A percentile compares a stretch with the other conserved stretches of the same genome.
These are phyloP conservation scores for Scedosporium boydii DNA, from an alignment of 2,329 filamentous ascomycete species.

Conservation along the genomic window DNA sequence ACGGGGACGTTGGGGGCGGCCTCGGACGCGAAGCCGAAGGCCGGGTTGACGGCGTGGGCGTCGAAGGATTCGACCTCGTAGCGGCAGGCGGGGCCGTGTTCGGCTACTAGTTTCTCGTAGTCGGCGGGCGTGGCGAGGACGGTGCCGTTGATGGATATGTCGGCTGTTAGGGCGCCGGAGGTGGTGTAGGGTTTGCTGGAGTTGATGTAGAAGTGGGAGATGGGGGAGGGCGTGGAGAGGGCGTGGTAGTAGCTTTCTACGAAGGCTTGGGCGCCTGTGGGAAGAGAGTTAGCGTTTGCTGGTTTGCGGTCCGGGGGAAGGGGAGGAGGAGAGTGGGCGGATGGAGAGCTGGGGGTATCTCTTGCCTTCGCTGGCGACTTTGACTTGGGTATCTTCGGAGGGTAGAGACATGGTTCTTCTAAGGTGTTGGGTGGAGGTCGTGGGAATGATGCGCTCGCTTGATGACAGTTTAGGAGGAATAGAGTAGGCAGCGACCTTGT, in stretches of 20 bases:
- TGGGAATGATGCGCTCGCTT: too few relatives aligned
- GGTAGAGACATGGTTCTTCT: background rate
- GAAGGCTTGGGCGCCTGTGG: conserved; percentile 10
- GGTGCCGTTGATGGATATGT: conserved; percentile 75
- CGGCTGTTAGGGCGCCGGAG: conserved; percentile 36
- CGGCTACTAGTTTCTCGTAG: conserved; percentile 59
- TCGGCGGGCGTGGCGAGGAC: conserved; percentile 50
- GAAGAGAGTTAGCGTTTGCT: background rate
- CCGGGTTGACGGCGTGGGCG: conserved; percentile 66
- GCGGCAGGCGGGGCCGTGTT: conserved; percentile 45
- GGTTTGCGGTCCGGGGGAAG: background rate
- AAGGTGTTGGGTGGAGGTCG: too few relatives aligned
- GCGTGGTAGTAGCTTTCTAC: conserved; percentile 54
- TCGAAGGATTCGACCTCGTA: conserved; percentile 73
- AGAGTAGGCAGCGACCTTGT: too few relatives aligned
- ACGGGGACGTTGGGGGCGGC: conserved; percentile 30
- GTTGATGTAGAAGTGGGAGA: conserved; percentile 64
- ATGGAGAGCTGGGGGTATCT: background rate
- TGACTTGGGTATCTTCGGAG: conserved; percentile 9
- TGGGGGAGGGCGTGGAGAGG: conserved; percentile 52
- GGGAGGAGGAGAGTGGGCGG: background rate
- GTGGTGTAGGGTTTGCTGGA: conserved; percentile 15
- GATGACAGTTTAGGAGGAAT: too few relatives aligned
- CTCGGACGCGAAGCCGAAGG: conserved; percentile 49
- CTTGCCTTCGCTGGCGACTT: conserved; percentile 9